Base-by-base conservation (phyloP, 2,329 filamentous ascomycete species). In the Pseudogymnoascus sp. region DNA sequence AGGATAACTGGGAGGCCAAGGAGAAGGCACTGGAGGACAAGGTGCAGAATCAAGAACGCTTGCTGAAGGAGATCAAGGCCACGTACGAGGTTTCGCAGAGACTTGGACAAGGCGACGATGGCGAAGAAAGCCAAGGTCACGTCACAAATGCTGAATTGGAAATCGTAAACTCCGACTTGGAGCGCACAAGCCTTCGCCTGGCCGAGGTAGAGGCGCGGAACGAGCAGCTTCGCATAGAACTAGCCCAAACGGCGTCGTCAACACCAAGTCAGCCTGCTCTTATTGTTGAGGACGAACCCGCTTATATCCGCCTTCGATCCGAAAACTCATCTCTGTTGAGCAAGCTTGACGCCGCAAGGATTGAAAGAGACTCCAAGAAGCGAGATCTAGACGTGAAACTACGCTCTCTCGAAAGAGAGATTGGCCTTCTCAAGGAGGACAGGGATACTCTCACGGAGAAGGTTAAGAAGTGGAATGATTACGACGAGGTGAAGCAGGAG, bases 71-170 rank as follows among this genome's bases (percentile, higher is more conserved):
- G 75, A 86, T 97, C 73, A 97, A 97, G 77, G 95, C 95, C 26
- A 97, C 87, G 78, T 97, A 97, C 73, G 95, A 99, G 76, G 95
- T 99, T 63, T 95, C 91, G 53, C 93, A 97, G 74, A 85, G 95
- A 61, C 80, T 99, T 61, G 93, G 88, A 61, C 88, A 87, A 68
- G 85, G 86, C 13, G 88, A 88, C 35, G 83, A 85, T 62, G 78
- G 78, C 9, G 86, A 89, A 19, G 77, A 79, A 17, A 80, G 80
- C 28, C 81, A 83, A 26, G 84, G 82, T 33, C 84, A 87, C 64
- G 89, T 95, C 61, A 89, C 90, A 3, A 91, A 86, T 70, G 95
- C 93, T 11, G 95, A 99, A 76, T 82, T 99, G 65, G 95, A 97
- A 69, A 93, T 99, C 79, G 88, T 96, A 64, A 88, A 89, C 71